Conservation (phyloP, 2,329 filamentous ascomycete species). For the Pestalotiopsis sp. region DNA sequence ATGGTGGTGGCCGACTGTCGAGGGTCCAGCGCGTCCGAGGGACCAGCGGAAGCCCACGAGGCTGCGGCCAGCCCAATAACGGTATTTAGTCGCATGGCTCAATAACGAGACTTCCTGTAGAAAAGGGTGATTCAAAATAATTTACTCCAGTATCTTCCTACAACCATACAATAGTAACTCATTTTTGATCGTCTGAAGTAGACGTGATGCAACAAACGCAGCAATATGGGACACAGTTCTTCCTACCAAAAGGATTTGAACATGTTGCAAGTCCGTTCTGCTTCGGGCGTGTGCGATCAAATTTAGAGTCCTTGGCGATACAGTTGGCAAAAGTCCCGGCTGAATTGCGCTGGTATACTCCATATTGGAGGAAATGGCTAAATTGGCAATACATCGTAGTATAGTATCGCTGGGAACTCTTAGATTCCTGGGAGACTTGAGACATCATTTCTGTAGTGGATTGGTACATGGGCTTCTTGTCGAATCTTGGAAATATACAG, state of each 20-base stretch:
- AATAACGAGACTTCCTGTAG: neutral
- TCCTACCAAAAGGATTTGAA: neutral
- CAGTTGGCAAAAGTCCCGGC: neutral
- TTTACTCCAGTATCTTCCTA: no score
- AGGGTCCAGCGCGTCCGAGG: neutral
- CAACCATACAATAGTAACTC: no score
- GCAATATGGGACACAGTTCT: neutral
- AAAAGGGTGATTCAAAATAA: neutral
- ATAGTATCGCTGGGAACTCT: neutral
- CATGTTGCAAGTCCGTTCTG: neutral
- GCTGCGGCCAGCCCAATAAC: neutral
- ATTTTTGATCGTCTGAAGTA: no score
- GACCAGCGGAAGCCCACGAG: neutral
- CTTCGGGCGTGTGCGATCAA: neutral
- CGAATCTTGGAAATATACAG: no score
- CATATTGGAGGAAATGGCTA: neutral
- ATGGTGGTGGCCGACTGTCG: constrained; percentile 4
- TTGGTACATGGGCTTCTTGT: no score
- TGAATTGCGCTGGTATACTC: neutral
- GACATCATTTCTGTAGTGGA: no score
- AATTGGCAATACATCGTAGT: neutral
- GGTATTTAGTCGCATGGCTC: neutral
- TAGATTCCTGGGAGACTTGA: no score
- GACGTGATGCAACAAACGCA: neutral
- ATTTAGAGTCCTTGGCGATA: neutral